phyloP scores from a whole-genome alignment of 2,329 filamentous ascomycete genomes.

The Dothiorella sarmentorum region DNA sequence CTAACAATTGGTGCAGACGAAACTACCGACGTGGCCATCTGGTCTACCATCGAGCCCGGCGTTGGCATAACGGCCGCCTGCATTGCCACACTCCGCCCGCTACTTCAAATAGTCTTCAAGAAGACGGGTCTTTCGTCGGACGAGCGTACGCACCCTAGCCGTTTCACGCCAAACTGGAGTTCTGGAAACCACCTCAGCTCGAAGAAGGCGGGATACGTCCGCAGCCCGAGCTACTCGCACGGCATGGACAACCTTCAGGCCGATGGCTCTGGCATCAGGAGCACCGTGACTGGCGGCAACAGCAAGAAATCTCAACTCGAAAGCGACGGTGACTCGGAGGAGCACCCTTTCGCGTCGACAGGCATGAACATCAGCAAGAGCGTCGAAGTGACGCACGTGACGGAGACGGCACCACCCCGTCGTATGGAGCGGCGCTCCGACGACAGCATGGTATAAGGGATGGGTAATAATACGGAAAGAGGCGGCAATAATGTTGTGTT shows the following conservation, averaged over 20 bases:
- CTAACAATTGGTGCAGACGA: background rate
- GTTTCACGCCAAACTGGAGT: constrained; percentile 8
- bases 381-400: constrained; percentile 15
- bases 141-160: constrained; percentile 15
- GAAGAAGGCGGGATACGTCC: constrained; percentile 22
- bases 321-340: constrained; percentile 7
- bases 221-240: constrained; percentile 7
- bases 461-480: background rate
- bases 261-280: constrained; percentile 16
- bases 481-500: background rate
- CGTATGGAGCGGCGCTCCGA: background rate
- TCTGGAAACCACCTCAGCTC: constrained; percentile 7
- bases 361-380: constrained; percentile 17
- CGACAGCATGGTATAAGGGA: background rate
- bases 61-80: constrained; percentile 46
- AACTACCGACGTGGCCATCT: constrained; percentile 17
- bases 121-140: constrained; percentile 25
- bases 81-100: constrained; percentile 48
- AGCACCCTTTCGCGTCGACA: background rate
- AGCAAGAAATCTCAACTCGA: constrained; percentile 1
- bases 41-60: constrained; percentile 33
- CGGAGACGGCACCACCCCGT: background rate
- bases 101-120: constrained; percentile 37
- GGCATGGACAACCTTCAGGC: constrained; percentile 17
- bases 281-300: constrained; percentile 15